Conservation (phyloP, 2,329 filamentous ascomycete species). For the Tolypocladium ovalisporum region DNA sequence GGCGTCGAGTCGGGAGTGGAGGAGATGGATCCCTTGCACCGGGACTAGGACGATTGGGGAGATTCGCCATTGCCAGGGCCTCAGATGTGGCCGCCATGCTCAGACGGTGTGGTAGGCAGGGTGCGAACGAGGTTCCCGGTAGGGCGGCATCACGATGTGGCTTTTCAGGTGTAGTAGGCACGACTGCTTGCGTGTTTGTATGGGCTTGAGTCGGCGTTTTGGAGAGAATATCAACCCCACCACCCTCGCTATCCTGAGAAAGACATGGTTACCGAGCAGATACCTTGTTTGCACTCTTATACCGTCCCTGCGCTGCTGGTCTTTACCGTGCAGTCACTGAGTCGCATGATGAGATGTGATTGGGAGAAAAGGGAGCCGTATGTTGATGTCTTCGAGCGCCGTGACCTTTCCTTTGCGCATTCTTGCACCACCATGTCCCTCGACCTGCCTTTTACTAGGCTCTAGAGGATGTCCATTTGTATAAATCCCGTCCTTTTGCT, state of each 20-base stretch:
- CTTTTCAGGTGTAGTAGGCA: slow-evolving; percentile 2
- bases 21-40: slow-evolving; percentile 55
- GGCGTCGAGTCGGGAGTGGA: slow-evolving; percentile 51
- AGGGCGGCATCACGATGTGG: background rate
- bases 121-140: background rate
- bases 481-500: background rate
- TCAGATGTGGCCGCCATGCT: background rate
- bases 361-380: background rate
- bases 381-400: background rate
- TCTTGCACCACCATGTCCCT: background rate
- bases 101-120: background rate
- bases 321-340: background rate
- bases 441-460: background rate
- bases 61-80: background rate
- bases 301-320: background rate
- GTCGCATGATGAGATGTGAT: background rate
- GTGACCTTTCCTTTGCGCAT: background rate
- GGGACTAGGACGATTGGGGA: slow-evolving; percentile 10
- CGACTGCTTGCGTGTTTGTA: slow-evolving; percentile 1
- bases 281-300: slow-evolving; percentile 15
- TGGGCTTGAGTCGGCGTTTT: slow-evolving; percentile 15
- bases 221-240: slow-evolving; percentile 11
- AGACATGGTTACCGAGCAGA: slow-evolving; percentile 23
- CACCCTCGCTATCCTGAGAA: slow-evolving; percentile 22
- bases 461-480: background rate